Conservation (phyloP, 176 grass and related monocot genomes). For the Avena insularis region DNA sequence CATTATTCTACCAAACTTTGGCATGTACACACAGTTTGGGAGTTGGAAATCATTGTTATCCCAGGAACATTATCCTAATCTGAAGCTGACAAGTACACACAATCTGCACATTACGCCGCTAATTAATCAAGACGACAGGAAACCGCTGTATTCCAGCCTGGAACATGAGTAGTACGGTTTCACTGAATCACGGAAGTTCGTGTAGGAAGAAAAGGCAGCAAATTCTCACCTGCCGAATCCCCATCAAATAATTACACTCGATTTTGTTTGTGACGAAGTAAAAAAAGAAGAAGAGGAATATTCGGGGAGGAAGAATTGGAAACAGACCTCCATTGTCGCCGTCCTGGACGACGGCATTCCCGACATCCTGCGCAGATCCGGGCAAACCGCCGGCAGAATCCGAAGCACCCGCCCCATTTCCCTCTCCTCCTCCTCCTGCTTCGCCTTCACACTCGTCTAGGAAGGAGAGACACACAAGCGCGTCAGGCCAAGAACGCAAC, state of each 20-base stretch:
- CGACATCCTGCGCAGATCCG: conserved; percentile 47
- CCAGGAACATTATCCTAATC: conserved; percentile 24
- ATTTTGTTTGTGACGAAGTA: conserved; percentile 31
- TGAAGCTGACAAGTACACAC: conserved; percentile 30
- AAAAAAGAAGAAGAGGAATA: not conserved
- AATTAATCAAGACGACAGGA: conserved; percentile 23
- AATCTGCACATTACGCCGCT: not conserved
- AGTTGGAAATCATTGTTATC: conserved; percentile 15
- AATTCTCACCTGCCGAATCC: conserved; percentile 29
- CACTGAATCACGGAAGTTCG: conserved; percentile 29
- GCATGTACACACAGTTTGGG: conserved; percentile 36
- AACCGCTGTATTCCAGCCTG: conserved; percentile 14
- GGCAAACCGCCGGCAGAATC: conserved; percentile 11
- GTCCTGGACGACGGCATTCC: not conserved
- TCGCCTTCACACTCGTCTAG: conserved; percentile 9
- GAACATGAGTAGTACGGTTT: conserved; percentile 3
- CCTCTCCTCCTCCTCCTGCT: conserved; percentile 6
- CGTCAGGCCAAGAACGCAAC: not conserved
- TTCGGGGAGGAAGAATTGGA: conserved; percentile 7
- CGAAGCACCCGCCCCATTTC: conserved; percentile 14
- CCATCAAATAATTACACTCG: not conserved
- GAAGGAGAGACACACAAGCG: conserved; percentile 13
- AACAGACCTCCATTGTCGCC: conserved; percentile 39
- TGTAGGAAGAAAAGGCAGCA: not conserved
- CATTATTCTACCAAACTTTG: conserved; percentile 25